Evolutionary conservation across 179 eudicot species (phyloP), one percentile per base, ranked within the genome.

Genomic region (Actinidia polygama): DNA sequence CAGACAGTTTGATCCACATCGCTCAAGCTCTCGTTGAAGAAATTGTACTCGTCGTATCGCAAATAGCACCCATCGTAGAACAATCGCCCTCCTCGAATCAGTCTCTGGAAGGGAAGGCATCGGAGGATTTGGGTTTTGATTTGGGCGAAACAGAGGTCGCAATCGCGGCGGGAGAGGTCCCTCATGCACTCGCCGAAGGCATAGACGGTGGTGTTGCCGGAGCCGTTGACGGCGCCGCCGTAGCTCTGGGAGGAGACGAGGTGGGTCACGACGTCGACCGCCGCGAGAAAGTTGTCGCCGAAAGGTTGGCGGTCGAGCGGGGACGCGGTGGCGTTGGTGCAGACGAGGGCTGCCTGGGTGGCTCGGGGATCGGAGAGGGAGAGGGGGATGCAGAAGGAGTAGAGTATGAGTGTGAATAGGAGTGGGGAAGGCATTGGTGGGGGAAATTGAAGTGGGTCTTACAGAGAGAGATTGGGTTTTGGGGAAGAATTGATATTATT

Each of bases 61-160:
- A 91, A 12, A 50, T 80, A 90, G 73, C 94, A 91, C 16, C 93
- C 91, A 75, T 90, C 92, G 59, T 61, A 84, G 84, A 90, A 87
- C 8, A 89, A 79, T 24, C 88, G 55, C 1, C 91, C 94, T 1
- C 89, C 90, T 6, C 80, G 85, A n/a, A 80, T 68, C 72, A 90
- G 46, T 51, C 84, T 79, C 66, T 87, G 90, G 14, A 87, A 90
- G 0, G 92, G 94, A 15, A 86, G 84, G 82, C 94, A 91, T 44
- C 86, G 51, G 1, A 83, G 83, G 67, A 89, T 86, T 40, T 73
- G 83, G 58, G 89, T 87, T 51, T 87, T 88, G 87, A 85, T 76
- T 66, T 83, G 85, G 8, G 94, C 87, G 64, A 87, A 88, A 69
- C 94, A 90, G 36, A 90, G 84, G 51, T 71, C 54, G 66, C 94